A percentile compares a stretch with the other conserved stretches of the same genome.
These are phyloP conservation scores for Cucurbitaria berberidis DNA, from an alignment of 2,329 filamentous ascomycete genomes.

Conservation along the genomic window DNA sequence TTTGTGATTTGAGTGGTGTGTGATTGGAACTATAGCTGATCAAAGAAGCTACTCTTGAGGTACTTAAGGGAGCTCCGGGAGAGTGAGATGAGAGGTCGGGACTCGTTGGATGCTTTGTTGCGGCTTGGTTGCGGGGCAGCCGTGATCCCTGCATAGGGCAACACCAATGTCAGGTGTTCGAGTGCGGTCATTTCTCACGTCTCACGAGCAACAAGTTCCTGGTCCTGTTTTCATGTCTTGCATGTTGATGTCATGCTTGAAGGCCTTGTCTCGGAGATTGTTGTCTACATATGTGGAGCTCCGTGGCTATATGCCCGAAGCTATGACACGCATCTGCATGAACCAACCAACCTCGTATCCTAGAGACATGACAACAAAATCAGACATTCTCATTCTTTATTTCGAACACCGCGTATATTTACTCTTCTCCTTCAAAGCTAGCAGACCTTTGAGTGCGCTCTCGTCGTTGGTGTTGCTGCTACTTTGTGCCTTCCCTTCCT, in stretches of 20 bases:
- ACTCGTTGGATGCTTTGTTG: constrained; percentile 19
- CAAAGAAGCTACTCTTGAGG: not conserved
- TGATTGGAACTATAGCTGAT: not conserved
- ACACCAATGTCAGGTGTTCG: constrained; percentile 20
- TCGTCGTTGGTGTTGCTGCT: not conserved
- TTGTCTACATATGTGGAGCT: not conserved
- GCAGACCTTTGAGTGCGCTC: not conserved
- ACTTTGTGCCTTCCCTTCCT: not conserved
- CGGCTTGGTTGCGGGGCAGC: constrained; percentile 29
- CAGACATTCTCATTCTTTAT: not conserved
- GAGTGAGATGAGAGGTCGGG: constrained; percentile 14
- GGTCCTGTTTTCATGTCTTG: not conserved
- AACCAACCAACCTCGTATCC: no score
- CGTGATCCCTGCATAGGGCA: constrained; percentile 27
- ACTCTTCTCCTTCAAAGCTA: not conserved
- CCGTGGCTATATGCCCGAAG: not conserved
- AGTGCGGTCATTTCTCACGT: constrained; percentile 17
- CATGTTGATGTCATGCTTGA: not conserved
- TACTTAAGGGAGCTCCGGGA: constrained; percentile 6
- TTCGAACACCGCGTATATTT: not conserved
- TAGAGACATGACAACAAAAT: not conserved
- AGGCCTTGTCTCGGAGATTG: not conserved
- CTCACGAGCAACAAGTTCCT: constrained; percentile 23
- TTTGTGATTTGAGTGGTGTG: not conserved
- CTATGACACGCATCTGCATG: constrained; percentile 3